Conservation (phyloP, 2,329 filamentous ascomycete genomes). For the Myrmaecium sp. region DNA sequence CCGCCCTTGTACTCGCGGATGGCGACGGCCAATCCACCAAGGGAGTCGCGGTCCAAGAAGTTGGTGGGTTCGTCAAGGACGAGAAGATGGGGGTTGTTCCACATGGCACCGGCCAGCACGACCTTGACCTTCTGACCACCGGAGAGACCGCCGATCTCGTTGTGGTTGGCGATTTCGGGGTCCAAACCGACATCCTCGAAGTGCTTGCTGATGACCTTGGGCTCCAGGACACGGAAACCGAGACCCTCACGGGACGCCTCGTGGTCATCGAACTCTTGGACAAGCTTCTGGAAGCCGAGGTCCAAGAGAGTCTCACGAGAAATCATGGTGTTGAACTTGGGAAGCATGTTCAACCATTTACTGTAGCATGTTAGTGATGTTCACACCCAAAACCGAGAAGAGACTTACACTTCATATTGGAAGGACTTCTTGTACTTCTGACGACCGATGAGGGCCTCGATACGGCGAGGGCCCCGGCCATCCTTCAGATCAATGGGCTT, state of each 20-base stretch:
- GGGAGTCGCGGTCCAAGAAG: constrained; percentile 94
- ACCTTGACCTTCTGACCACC: constrained; percentile 99
- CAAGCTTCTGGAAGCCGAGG: constrained; percentile 76
- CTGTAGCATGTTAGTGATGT: constrained; percentile 24
- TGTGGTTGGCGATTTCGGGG: constrained; percentile 97
- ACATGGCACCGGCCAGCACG: constrained; percentile 66
- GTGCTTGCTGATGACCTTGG: constrained; percentile 89
- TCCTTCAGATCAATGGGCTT: constrained; percentile 74
- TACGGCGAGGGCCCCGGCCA: constrained; percentile 56
- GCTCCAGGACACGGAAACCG: constrained; percentile 84
- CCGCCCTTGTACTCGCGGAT: constrained; percentile 97
- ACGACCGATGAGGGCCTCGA: constrained; percentile 84
- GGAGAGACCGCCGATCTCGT: constrained; percentile 87
- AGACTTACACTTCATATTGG: constrained; percentile 78
- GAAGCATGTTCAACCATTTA: constrained; percentile 78
- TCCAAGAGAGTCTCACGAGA: constrained; percentile 81
- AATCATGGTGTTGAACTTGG: constrained; percentile 85
- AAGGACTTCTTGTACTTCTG: constrained; percentile 99
- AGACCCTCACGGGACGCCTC: constrained; percentile 97
- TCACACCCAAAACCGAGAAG: neutral
- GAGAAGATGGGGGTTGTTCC: constrained; percentile 96
- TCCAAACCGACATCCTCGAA: constrained; percentile 95
- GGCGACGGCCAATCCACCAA: constrained; percentile 90
- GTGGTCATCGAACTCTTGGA: constrained; percentile 98
- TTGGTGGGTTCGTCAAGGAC: constrained; percentile 98